These are phyloP conservation scores for Rosa multiflora DNA, from an alignment of 306 rosid species.

Conservation along the genomic window DNA sequence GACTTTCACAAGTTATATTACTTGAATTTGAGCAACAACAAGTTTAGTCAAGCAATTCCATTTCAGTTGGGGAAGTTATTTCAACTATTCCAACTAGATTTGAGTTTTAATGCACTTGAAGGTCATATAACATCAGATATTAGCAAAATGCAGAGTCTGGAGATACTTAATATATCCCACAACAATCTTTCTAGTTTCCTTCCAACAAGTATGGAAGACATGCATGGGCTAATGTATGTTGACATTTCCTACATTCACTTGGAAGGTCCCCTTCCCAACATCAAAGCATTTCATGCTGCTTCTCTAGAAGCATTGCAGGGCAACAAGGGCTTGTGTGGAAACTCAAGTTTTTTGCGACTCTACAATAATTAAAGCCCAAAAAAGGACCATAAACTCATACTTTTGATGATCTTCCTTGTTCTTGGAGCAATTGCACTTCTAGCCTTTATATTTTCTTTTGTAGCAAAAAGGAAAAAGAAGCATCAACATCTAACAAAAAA, in stretches of 20 bases:
- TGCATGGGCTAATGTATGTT: not conserved
- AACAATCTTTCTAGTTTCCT: not conserved
- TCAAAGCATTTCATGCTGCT: not conserved
- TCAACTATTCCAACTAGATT: not conserved
- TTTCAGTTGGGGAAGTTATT: not conserved
- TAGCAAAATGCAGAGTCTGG: not conserved
- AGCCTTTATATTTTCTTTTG: not conserved
- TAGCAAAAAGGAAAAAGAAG: not conserved
- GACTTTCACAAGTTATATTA: not conserved
- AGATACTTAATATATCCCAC: not conserved
- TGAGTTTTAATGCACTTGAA: not conserved
- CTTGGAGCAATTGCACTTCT: not conserved
- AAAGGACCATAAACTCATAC: not conserved
- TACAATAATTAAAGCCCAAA: not conserved
- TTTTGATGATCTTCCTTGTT: not conserved
- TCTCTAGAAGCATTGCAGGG: not conserved
- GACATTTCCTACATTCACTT: slow-evolving; percentile 6
- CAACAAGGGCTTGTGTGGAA: slow-evolving; percentile 4
- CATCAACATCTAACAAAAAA: not conserved
- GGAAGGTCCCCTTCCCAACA: slow-evolving; percentile 13
- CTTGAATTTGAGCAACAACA: slow-evolving; percentile 13
- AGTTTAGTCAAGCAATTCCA: not conserved
- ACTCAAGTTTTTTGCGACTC: not conserved
- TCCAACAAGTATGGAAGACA: not conserved
- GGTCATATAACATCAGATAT: not conserved